Conservation (phyloP, 495 filamentous ascomycete genomes). For the Peziza echinospora region DNA sequence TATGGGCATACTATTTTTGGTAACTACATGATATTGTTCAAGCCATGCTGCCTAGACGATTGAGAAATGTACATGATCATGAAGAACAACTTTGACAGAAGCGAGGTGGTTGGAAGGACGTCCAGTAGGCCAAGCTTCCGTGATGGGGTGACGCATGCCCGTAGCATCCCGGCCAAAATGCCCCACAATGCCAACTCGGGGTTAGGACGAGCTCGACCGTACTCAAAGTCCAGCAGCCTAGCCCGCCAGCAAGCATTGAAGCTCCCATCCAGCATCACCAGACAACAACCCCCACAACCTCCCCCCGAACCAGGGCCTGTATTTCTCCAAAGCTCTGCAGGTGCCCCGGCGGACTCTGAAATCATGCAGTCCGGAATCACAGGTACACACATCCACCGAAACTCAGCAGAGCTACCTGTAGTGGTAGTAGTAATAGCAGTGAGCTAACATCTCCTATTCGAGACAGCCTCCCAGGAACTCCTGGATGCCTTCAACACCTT, state of each 20-base stretch:
- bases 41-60: background rate
- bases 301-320: too few species aligned
- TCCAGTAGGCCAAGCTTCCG: background rate
- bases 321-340: too few species aligned
- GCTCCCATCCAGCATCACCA: too few species aligned
- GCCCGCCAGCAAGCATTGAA: too few species aligned
- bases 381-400: constrained; percentile 26
- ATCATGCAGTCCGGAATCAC: constrained; percentile 79
- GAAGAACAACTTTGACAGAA: too few species aligned
- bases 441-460: background rate
- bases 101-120: too few species aligned
- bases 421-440: too few species aligned
- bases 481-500: constrained; percentile 59
- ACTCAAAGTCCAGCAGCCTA: background rate
- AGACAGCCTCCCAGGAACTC: constrained; percentile 63
- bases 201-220: background rate
- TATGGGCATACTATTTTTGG: background rate
- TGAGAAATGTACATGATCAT: too few species aligned
- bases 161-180: too few species aligned
- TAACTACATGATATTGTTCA: background rate
- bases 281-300: too few species aligned
- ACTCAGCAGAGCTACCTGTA: constrained; percentile 4
- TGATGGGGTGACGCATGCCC: too few species aligned
- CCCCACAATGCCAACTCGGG: background rate
- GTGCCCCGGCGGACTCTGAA: background rate